These are phyloP conservation scores for Aspergillus sp. DNA, from an alignment of 2,329 filamentous ascomycete genomes.

Conservation along the genomic window DNA sequence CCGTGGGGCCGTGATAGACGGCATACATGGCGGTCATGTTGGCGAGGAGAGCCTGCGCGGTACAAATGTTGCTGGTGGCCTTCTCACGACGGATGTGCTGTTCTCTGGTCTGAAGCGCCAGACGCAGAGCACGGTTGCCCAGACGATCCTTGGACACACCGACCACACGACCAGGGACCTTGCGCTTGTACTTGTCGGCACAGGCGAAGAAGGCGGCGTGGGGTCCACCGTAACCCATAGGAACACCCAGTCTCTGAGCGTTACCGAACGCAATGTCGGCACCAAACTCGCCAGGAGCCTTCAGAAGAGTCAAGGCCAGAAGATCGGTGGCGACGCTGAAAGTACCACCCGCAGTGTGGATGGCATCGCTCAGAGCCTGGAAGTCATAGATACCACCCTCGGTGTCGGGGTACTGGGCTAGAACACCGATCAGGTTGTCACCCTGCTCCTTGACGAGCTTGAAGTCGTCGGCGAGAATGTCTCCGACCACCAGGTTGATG, in stretches of 20 bases:
- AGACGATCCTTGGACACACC: constrained; percentile 88
- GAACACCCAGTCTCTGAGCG: constrained; percentile 86
- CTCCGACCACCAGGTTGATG: constrained; percentile 70
- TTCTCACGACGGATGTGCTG: constrained; percentile 96
- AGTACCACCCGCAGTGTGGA: constrained; percentile 74
- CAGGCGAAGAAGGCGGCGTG: constrained; percentile 96
- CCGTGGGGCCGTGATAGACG: constrained; percentile 84
- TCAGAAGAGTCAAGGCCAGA: constrained; percentile 79
- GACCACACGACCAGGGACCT: constrained; percentile 86
- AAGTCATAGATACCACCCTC: constrained; percentile 77
- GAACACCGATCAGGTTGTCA: constrained; percentile 78
- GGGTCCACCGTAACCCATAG: constrained; percentile 89
- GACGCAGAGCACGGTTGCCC: constrained; percentile 74
- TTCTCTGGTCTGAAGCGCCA: constrained; percentile 88
- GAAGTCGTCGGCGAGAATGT: constrained; percentile 65
- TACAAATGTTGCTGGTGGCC: constrained; percentile 96
- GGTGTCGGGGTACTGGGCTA: constrained; percentile 94
- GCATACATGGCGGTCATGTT: constrained; percentile 97
- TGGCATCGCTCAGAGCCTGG: constrained; percentile 67
- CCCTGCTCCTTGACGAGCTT: constrained; percentile 70
- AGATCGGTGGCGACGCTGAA: constrained; percentile 89
- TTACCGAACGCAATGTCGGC: constrained; percentile 94
- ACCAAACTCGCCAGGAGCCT: constrained; percentile 88
- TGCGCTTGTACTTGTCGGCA: constrained; percentile 85
- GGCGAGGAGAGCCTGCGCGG: constrained; percentile 85